phyloP scores from a whole-genome alignment of 148 eudicot species.

The Diospyros lotus region DNA sequence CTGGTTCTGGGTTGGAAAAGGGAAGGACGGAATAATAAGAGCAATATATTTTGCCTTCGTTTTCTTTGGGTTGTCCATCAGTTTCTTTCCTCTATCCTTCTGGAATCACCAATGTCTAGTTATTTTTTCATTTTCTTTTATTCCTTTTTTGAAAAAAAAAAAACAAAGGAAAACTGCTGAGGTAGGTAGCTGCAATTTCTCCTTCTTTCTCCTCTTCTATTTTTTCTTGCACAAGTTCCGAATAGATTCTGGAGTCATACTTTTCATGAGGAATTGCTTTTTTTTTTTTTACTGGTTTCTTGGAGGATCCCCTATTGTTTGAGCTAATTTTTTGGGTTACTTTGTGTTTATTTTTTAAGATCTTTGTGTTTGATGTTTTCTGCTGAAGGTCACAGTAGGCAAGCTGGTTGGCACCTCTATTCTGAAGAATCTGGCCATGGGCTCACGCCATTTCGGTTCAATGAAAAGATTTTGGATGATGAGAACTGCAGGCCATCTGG shows the following conservation, averaged over 20 bases:
- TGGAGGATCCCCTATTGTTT: slow-evolving; percentile 1
- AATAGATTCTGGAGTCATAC: neutral
- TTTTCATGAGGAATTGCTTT: neutral
- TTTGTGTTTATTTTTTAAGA: slow-evolving; percentile 6
- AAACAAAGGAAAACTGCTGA: too few species aligned
- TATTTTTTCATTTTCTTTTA: too few species aligned
- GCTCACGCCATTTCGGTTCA: slow-evolving; percentile 37
- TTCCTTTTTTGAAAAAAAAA: too few species aligned
- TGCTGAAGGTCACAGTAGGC: slow-evolving; percentile 69
- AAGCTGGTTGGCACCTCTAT: slow-evolving; percentile 54
- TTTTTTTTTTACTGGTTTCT: neutral
- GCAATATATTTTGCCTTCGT: too few species aligned
- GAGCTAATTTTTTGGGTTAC: slow-evolving; percentile 18
- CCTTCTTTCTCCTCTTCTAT: too few species aligned
- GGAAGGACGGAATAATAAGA: too few species aligned
- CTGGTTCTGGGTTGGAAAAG: too few species aligned
- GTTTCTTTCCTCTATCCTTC: too few species aligned
- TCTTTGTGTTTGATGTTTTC: slow-evolving; percentile 4
- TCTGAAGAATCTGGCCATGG: slow-evolving; percentile 46
- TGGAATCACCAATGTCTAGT: too few species aligned
- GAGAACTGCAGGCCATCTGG: slow-evolving; percentile 39
- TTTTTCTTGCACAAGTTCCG: neutral
- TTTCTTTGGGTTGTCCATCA: too few species aligned
- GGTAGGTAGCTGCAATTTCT: too few species aligned
- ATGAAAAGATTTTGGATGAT: slow-evolving; percentile 39